phyloP scores from a whole-genome alignment of 2,329 filamentous ascomycete genomes.

The Exophiala aquamarina region DNA sequence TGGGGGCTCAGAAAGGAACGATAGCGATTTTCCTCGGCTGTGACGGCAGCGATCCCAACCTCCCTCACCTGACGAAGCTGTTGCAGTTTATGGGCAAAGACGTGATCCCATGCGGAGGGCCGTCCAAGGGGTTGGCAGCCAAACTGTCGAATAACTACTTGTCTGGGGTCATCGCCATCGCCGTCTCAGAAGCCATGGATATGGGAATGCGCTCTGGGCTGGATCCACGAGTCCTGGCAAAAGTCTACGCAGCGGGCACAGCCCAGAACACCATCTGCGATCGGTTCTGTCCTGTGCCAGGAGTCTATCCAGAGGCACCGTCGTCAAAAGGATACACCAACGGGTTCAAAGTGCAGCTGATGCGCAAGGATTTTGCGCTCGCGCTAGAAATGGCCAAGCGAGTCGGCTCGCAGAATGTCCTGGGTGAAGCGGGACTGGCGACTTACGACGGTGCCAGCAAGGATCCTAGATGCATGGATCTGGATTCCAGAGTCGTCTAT shows the following conservation, averaged over 20 bases:
- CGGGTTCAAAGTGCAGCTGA: constrained; percentile 61
- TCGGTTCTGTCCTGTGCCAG: constrained; percentile 52
- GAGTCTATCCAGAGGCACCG: constrained; percentile 49
- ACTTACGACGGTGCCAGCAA: constrained; percentile 54
- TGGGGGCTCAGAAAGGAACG: constrained; percentile 52
- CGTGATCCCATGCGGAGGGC: constrained; percentile 53
- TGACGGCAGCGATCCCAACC: constrained; percentile 45
- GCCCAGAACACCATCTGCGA: constrained; percentile 55
- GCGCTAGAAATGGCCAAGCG: constrained; percentile 56
- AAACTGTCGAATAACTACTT: constrained; percentile 65
- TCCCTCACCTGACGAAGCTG: constrained; percentile 44
- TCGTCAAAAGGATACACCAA: constrained; percentile 51
- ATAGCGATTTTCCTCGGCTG: constrained; percentile 58
- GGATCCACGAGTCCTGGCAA: constrained; percentile 53
- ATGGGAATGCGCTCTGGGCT: constrained; percentile 60
- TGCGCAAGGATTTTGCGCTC: constrained; percentile 60
- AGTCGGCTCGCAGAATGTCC: constrained; percentile 50
- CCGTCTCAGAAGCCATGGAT: constrained; percentile 58
- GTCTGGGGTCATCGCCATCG: constrained; percentile 59
- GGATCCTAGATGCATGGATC: constrained; percentile 51
- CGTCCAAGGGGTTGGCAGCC: constrained; percentile 56
- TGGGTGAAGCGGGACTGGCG: constrained; percentile 51
- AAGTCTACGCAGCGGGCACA: constrained; percentile 53
- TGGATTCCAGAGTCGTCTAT: constrained; percentile 61
- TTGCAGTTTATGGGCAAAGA: constrained; percentile 57